A percentile compares a stretch with the other conserved stretches of the same genome.
Conservation (phyloP, 2,329 filamentous ascomycete genomes). For the Colletotrichum chlorophyti region DNA sequence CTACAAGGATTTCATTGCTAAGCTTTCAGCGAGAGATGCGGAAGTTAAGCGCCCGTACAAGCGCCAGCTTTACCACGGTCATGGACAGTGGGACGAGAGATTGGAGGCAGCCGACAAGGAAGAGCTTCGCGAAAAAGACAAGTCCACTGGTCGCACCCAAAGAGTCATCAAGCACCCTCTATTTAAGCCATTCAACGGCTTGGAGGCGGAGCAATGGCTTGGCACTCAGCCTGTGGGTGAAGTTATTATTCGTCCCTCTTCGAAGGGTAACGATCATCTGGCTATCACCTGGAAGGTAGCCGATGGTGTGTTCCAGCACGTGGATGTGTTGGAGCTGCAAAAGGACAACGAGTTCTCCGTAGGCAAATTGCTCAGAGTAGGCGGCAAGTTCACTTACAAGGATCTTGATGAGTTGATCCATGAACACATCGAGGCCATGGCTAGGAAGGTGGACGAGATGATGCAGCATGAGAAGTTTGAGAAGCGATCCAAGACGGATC, state of each 20-base stretch:
- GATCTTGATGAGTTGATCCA: constrained; percentile 98
- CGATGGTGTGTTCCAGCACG: constrained; percentile 95
- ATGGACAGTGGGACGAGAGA: constrained; percentile 85
- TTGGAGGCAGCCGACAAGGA: constrained; percentile 85
- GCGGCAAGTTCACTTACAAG: constrained; percentile 87
- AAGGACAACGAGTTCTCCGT: constrained; percentile 98
- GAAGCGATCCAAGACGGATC: constrained; percentile 73
- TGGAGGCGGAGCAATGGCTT: constrained; percentile 91
- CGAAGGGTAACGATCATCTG: constrained; percentile 93
- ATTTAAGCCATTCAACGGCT: constrained; percentile 91
- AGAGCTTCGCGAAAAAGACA: constrained; percentile 84
- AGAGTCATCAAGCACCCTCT: constrained; percentile 97
- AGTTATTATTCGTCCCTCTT: constrained; percentile 93
- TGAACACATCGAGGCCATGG: constrained; percentile 97
- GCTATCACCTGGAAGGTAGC: constrained; percentile 98
- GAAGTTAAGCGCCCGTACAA: constrained; percentile 76
- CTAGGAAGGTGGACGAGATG: constrained; percentile 95
- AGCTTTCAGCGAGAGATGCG: constrained; percentile 84
- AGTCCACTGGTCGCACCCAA: constrained; percentile 83
- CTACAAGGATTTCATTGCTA: constrained; percentile 82
- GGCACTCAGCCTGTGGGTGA: constrained; percentile 86
- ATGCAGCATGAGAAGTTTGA: constrained; percentile 91
- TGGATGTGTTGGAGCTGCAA: constrained; percentile 94
- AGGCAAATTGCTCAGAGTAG: constrained; percentile 83
- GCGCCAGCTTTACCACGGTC: constrained; percentile 73